Base-by-base conservation (phyloP, 1,284 basidiomycete genomes). In the Sanguinoderma infundibulare region DNA sequence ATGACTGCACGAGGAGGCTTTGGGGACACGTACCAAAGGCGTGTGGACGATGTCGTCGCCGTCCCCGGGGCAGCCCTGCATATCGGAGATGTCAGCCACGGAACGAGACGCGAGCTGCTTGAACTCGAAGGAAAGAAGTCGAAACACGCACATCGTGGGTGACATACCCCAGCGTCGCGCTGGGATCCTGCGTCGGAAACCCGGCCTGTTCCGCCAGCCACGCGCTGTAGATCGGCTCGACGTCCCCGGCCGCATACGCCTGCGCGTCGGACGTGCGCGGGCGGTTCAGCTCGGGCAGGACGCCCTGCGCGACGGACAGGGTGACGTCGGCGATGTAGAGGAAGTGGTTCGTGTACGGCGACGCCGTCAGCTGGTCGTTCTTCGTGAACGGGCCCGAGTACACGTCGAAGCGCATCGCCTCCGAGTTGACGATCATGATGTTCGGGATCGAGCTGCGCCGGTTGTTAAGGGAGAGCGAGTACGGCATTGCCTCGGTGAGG, bases 291-390 rank as follows among this genome's bases (percentile, higher is more conserved):
- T 77, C 67, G 1, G 82, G 78, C 5, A 91, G 72, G 0, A 90
- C 82, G 63, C 81, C 72, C 15, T 77, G 81, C 3, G 87, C 88
- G 47, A 83, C 70, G 40, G 74, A 70, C 5, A 82, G 74, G 0
- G 79, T 72, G 47, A 91, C 77, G 39, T 83, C 76, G 1, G 84
- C 74, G 50, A 92, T 81, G 72, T 81, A 91, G 20, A 83, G 63
- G 77, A 91, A 90, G 8, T 77, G 57, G 68, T 91, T 83, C 0
- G 74, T 67, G 70, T 87, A 93, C 1, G 90, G 90, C 17, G 84
- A 87, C 0, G 85, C 82, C 0, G 90, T 91, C 26, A 92, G 81
- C 72, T 92, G 87, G 73, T 94, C 92, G 73, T 94, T 92, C 70
- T 85, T 85, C 47, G 88, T 89, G 76, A 94, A 94, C 2, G 84